Evolutionary conservation across 306 rosid genomes (phyloP).

Genomic region (Fragaria iinumae): DNA sequence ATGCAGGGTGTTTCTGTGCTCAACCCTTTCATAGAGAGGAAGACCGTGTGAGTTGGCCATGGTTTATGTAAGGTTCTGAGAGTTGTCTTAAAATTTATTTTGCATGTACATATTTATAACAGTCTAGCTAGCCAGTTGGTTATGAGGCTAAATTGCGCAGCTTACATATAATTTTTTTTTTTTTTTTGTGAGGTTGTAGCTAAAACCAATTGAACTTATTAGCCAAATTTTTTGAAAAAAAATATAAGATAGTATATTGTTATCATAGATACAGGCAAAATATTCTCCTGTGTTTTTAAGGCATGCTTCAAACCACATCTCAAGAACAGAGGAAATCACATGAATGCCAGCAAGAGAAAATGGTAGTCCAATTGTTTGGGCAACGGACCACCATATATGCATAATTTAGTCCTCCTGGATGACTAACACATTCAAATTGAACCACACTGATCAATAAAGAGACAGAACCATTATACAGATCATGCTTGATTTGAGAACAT

Average conservation of each 20-base stretch:
- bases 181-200: neutral
- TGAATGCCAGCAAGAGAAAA: neutral
- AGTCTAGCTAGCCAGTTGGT: neutral
- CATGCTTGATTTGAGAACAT: neutral
- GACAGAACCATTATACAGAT: neutral
- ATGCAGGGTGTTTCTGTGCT: conserved; percentile 8
- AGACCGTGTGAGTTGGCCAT: neutral
- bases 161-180: neutral
- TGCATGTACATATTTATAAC: neutral
- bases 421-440: neutral
- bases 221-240: neutral
- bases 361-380: neutral
- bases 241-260: too few relatives aligned
- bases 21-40: conserved; percentile 22
- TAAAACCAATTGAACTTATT: neutral
- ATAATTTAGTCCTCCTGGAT: neutral
- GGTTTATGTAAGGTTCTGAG: neutral
- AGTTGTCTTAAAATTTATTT: neutral
- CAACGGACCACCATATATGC: neutral
- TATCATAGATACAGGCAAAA: neutral
- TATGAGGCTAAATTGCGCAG: neutral
- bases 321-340: neutral
- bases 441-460: neutral
- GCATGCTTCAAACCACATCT: neutral
- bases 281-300: neutral